Evolutionary conservation across 768 basidiomycete genomes (phyloP).

Genomic region (Podaxis sp.): DNA sequence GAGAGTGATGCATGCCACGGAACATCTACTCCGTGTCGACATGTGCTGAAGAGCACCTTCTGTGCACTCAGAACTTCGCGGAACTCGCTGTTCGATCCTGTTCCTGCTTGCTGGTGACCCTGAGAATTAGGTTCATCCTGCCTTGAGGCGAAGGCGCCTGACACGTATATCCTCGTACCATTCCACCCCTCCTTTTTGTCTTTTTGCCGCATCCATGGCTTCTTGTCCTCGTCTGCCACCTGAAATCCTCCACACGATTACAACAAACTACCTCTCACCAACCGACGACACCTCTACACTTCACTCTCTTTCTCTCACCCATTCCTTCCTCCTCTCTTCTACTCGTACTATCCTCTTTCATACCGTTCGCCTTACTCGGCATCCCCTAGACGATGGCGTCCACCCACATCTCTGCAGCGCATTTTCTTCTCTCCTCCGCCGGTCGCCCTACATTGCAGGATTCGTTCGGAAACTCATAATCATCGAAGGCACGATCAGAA

Average conservation of each 20-base stretch:
- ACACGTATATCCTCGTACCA: background rate
- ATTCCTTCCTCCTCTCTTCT: conserved; percentile 3
- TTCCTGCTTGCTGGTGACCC: background rate
- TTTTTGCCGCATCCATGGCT: background rate
- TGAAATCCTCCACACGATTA: conserved; percentile 8
- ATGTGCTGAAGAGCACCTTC: background rate
- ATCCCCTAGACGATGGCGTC: conserved; percentile 8
- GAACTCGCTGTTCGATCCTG: background rate
- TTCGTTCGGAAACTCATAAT: conserved; percentile 10
- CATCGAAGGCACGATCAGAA: conserved; percentile 9
- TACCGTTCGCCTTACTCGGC: conserved; percentile 9
- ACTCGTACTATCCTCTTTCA: conserved; percentile 4
- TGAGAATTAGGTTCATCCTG: background rate
- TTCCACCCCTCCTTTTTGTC: background rate
- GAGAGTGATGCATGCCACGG: background rate
- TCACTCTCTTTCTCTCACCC: conserved; percentile 11
- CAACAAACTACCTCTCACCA: conserved; percentile 3
- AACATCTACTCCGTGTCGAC: background rate
- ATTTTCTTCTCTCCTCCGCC: background rate
- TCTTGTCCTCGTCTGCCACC: conserved; percentile 4
- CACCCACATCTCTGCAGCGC: conserved; percentile 7
- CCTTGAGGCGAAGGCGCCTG: background rate
- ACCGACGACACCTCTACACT: background rate
- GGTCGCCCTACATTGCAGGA: conserved; percentile 4
- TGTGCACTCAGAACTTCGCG: background rate